Evolutionary conservation across 2,329 filamentous ascomycete species (phyloP).

Genomic region (Diaporthe batatas): DNA sequence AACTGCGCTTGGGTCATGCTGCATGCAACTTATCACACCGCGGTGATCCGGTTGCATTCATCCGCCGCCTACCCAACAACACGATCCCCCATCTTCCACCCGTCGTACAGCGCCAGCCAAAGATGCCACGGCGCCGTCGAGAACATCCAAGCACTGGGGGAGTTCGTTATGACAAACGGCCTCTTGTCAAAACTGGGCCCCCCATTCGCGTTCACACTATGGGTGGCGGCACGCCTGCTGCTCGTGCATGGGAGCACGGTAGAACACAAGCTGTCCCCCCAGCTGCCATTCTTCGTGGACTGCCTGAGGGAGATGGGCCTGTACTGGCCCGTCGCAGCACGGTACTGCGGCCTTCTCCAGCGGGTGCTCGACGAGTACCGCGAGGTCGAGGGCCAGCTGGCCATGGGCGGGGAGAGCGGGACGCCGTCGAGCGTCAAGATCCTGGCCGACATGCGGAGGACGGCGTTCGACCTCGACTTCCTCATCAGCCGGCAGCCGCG

Average conservation of each 20-base stretch:
- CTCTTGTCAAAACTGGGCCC: conserved; percentile 86
- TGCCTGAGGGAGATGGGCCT: conserved; percentile 84
- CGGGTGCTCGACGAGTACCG: conserved; percentile 88
- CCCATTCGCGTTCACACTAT: conserved; percentile 91
- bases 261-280: conserved; percentile 83
- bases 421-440: conserved; percentile 89
- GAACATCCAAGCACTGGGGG: conserved; percentile 82
- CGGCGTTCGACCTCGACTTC: conserved; percentile 90
- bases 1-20: conserved; percentile 92
- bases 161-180: conserved; percentile 81
- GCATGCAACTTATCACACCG: conserved; percentile 90
- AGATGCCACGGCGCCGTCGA: conserved; percentile 86
- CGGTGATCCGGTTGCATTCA: conserved; percentile 90
- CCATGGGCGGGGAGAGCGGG: conserved; percentile 59
- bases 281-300: conserved; percentile 85
- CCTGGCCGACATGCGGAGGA: conserved; percentile 90
- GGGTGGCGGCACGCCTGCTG: conserved; percentile 89
- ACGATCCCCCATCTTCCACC: conserved; percentile 88
- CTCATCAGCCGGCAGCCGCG: conserved; percentile 85
- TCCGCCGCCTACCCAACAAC: conserved; percentile 94
- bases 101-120: conserved; percentile 87
- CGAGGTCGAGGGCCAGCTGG: conserved; percentile 80
- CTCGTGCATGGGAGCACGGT: conserved; percentile 93
- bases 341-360: conserved; percentile 84
- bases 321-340: conserved; percentile 87